Evolutionary conservation across 1,139 yeast genomes (phyloP), one percentile per base, ranked within the genome.

Genomic region (Waltiozyma sp.): DNA sequence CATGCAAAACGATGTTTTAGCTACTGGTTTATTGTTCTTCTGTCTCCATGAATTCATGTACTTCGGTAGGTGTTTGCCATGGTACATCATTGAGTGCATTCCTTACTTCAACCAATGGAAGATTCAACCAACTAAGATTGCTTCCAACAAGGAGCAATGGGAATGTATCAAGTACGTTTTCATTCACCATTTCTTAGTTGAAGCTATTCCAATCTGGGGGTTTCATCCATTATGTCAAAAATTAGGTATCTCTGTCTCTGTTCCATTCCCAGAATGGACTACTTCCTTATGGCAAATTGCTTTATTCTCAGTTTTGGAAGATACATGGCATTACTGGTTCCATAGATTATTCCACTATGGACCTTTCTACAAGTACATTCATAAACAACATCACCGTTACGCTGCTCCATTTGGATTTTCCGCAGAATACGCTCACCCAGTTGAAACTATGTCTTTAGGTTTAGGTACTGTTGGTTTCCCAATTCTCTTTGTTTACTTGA

Each of bases 381-480:
- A 89, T 70, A 89, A 89, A 68, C 94, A 86, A 68, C 97, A 89
- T 65, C 97, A 89, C 66, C 80, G 88, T 63, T 89, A 88, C 61
- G 95, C 96, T 24, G 96, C 96, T 37, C 97, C 97, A 28, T 89
- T 89, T 61, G 97, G 97, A 19, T 70, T 89, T 49, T 82, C 96
- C 43, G 97, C 97, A 23, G 97, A 89, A 65, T 89, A 89, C 61
- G 97, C 97, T 9, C 96, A 89, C 59, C 97, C 97, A 4, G 70
- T 81, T 31, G 97, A 89, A 66, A 95, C 91, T 23, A 78, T 88
- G 69, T 73, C 88, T 41, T 70, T 91, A 46, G 97, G 97, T 34
- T 74, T 85, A 47, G 97, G 97, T 45, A 89, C 97, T 23, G 95
- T 89, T 35, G 96, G 96, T 40, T 78, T 86, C 64, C 97, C 97